These are phyloP conservation scores for Lichtheimia corymbifera DNA, from an alignment of 371 early-diverging fungal species.

Conservation along the genomic window DNA sequence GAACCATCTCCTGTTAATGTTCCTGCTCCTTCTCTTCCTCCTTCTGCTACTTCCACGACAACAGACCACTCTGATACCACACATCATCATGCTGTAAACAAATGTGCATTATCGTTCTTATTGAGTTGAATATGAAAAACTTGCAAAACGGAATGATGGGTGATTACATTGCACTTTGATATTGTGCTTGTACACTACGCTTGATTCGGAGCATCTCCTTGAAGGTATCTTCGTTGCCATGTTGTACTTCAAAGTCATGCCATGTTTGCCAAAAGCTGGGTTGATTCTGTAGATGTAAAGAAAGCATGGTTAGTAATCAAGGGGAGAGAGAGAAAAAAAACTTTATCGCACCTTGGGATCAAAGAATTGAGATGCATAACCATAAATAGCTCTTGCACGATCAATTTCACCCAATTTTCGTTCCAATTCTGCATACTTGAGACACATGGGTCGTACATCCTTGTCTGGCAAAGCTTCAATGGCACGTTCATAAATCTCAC, in stretches of 20 bases:
- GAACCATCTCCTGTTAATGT: too few species aligned
- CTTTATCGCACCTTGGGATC: conserved; percentile 71
- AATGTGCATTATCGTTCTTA: conserved; percentile 12
- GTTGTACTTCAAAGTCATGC: conserved; percentile 96
- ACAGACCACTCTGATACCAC: background rate
- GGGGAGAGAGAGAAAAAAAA: background rate
- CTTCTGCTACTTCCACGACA: too few species aligned
- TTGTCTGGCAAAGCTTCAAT: conserved; percentile 85
- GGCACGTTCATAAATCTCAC: conserved; percentile 92
- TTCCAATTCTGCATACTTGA: conserved; percentile 89
- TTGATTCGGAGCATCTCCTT: conserved; percentile 97
- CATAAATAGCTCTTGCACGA: conserved; percentile 91
- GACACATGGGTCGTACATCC: conserved; percentile 77
- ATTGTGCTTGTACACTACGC: conserved; percentile 64
- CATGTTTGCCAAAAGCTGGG: conserved; percentile 87
- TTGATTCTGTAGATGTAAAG: conserved; percentile 45
- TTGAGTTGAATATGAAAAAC: conserved; percentile 8
- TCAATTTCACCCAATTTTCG: conserved; percentile 93
- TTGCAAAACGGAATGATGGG: background rate
- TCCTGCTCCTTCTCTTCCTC: too few species aligned
- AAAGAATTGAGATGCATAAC: conserved; percentile 85
- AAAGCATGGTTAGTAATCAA: background rate
- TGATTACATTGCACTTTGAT: conserved; percentile 33
- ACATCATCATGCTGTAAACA: conserved; percentile 7
- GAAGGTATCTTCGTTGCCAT: conserved; percentile 97